Evolutionary conservation across 352 stramenopile genomes (phyloP).

Genomic region (Globisporangium cederbergense): DNA sequence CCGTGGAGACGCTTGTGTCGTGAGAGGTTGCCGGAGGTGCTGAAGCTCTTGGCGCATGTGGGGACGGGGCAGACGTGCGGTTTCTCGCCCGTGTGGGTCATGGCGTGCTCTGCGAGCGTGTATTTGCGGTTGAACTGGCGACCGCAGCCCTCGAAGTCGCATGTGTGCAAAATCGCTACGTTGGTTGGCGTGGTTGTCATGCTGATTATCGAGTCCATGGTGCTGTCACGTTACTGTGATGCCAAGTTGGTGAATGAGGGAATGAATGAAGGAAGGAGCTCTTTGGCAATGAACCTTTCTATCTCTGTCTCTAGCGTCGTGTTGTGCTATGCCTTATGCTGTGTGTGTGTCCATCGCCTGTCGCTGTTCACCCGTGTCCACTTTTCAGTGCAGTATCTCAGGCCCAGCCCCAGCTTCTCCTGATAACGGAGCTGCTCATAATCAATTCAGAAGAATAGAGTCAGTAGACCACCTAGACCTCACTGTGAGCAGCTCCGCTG

Average conservation of each 20-base stretch:
- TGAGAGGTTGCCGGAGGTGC: constrained; percentile 47
- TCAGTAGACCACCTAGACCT: background rate
- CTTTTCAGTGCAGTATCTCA: background rate
- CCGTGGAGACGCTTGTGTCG: constrained; percentile 53
- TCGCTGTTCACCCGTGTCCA: background rate
- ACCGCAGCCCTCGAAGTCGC: constrained; percentile 7
- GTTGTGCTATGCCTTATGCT: no score
- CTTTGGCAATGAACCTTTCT: background rate
- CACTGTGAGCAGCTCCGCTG: no score
- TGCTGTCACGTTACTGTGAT: background rate
- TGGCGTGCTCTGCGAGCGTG: constrained; percentile 47
- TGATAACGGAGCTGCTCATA: background rate
- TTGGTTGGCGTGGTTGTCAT: background rate
- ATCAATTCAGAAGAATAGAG: background rate
- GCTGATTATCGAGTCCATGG: background rate
- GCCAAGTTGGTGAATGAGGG: background rate
- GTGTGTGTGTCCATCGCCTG: background rate
- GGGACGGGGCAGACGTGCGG: constrained; percentile 43
- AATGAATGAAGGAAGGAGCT: background rate
- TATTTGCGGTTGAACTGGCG: constrained; percentile 49
- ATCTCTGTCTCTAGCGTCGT: background rate
- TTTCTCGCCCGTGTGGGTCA: constrained; percentile 56
- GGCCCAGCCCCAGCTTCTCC: no score
- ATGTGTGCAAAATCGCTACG: background rate
- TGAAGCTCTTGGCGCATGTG: constrained; percentile 47